These are phyloP conservation scores for Malassezia globosa DNA, from an alignment of 1,284 basidiomycete species.

Conservation along the genomic window DNA sequence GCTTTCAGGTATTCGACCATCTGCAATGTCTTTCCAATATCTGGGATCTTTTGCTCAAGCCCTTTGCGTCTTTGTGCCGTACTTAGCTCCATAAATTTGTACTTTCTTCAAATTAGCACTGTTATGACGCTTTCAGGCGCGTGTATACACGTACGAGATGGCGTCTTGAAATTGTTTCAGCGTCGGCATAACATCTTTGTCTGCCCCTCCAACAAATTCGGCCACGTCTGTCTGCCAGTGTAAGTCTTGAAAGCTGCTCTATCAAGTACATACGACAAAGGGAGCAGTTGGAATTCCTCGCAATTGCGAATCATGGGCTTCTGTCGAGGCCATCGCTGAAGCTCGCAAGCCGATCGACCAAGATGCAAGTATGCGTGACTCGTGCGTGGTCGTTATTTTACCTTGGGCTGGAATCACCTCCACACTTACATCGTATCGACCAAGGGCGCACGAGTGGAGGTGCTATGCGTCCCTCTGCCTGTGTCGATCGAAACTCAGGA, in stretches of 20 bases:
- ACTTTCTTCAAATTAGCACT: constrained; percentile 62
- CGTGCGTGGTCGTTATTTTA: no score
- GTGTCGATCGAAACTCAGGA: no score
- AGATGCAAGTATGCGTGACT: no score
- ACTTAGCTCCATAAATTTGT: constrained; percentile 92
- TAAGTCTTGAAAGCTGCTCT: no score
- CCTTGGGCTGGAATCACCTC: no score
- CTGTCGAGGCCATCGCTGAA: constrained; percentile 1
- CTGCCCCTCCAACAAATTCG: constrained; percentile 68
- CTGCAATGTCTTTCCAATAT: constrained; percentile 79
- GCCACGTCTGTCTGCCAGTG: constrained; percentile 73
- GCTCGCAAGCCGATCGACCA: no score
- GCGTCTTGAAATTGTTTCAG: constrained; percentile 82
- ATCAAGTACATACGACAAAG: constrained; percentile 73
- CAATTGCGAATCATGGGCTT: constrained; percentile 53
- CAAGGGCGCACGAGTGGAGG: no score
- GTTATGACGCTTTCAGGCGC: background rate
- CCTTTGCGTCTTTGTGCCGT: constrained; percentile 66
- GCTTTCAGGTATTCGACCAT: constrained; percentile 68
- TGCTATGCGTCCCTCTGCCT: no score
- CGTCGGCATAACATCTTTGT: constrained; percentile 66
- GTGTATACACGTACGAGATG: constrained; percentile 57
- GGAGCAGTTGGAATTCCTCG: constrained; percentile 87
- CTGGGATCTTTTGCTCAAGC: constrained; percentile 87
- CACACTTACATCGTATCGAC: no score